Evolutionary conservation across 306 rosid species (phyloP), one percentile per base, ranked within the genome.

Genomic region (Aeschynomene evenia): DNA sequence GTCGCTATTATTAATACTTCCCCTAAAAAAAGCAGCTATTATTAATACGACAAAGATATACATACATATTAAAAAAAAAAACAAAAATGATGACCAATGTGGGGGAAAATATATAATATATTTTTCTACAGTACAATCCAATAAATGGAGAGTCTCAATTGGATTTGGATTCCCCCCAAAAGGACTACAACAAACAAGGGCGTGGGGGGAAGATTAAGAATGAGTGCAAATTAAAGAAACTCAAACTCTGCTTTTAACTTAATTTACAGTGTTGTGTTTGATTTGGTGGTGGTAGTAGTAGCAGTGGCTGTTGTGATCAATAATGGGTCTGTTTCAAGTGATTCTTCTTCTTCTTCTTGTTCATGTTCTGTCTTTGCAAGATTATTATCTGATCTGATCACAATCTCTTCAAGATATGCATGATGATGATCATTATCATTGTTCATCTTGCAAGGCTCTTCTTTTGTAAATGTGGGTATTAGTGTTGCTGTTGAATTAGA

Each of bases 251-350:
- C 36, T 18, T 40, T n/a, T 57, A 21, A 71, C 39, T n/a, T 59
- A 53, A 53, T 71, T 58, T 26, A 36, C 53, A 12, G 34, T 23
- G 46, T 62, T 54, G 50, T 40, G 60, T 12, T 43, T 43, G 16
- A n/a, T n/a, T n/a, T n/a, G n/a, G n/a, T n/a, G n/a, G n/a, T n/a
- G n/a, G n/a, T n/a, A n/a, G n/a, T n/a, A n/a, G 15, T 23, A 61
- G 56, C 14, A 58, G 66, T 33, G 39, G 55, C n/a, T 4, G 19
- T 16, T 4, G 19, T 16, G 48, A 70, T 40, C 51, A 88, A 80
- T 70, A 88, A 80, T 70, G 95, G 97, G 68, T 94, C 80, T 5
- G 91, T 78, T 81, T 94, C 97, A 29, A 70, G 73, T 7, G 89
- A 63, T 5, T 50, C 51, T 45, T 6, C 31, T 28, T 28, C 31